Conservation (phyloP, 495 filamentous ascomycete genomes). For the Podospora australis region DNA sequence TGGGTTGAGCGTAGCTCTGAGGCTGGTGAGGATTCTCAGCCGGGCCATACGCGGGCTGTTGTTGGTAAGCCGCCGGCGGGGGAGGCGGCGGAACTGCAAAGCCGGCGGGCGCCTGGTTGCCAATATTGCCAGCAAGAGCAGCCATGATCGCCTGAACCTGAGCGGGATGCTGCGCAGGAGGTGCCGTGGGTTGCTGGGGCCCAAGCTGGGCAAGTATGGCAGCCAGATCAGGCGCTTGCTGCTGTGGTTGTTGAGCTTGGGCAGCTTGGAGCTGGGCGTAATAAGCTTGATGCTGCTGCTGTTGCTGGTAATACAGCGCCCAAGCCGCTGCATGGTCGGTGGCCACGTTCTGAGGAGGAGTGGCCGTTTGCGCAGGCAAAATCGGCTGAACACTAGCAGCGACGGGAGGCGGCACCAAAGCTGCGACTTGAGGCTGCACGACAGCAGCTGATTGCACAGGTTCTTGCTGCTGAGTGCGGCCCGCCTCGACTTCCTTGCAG, state of each 20-base stretch:
- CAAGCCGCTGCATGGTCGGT: conserved; percentile 22
- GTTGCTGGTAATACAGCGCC: conserved; percentile 27
- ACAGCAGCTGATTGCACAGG: too few species aligned
- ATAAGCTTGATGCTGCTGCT: conserved; percentile 24
- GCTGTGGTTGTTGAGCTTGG: conserved; percentile 8
- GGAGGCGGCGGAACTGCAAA: conserved; percentile 1
- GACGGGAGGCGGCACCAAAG: too few species aligned
- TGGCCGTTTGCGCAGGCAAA: background rate
- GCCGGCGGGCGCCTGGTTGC: conserved; percentile 11
- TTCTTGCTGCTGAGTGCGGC: too few species aligned
- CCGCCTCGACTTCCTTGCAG: too few species aligned
- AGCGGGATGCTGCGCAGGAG: conserved; percentile 1
- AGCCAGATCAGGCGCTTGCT: conserved; percentile 13
- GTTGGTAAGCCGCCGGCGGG: background rate
- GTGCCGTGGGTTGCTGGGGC: conserved; percentile 1
- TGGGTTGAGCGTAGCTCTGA: conserved; percentile 5
- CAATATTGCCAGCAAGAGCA: conserved; percentile 9
- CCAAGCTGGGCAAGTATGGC: conserved; percentile 21
- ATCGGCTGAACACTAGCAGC: conserved; percentile 2
- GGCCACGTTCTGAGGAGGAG: conserved; percentile 7
- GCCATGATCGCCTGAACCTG: conserved; percentile 17
- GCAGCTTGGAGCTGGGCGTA: conserved; percentile 20
- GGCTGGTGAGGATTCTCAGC: background rate
- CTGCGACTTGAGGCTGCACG: too few species aligned
- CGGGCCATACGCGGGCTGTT: background rate